Conservation (phyloP, 331 rosid species). For the Arachis monticola region DNA sequence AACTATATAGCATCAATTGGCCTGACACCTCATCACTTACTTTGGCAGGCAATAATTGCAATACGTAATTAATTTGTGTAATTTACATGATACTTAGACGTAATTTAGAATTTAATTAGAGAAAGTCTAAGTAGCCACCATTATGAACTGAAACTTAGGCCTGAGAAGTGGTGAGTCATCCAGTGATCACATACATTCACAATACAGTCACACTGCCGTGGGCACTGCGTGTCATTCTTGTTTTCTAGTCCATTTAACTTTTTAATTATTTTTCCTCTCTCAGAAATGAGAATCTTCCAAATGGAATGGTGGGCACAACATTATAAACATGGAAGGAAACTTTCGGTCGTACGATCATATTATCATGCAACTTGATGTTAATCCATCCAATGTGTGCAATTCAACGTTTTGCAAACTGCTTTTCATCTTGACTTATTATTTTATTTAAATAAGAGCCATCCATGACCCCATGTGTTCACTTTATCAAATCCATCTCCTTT, state of each 20-base stretch:
- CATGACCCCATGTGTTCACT: conserved; percentile 37
- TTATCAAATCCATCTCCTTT: not conserved
- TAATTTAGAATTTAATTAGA: too few species aligned
- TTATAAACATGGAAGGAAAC: not conserved
- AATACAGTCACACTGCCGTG: conserved; percentile 20
- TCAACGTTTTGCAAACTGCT: conserved; percentile 15
- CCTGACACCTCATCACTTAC: not conserved
- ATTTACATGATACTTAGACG: too few species aligned
- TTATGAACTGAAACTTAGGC: not conserved
- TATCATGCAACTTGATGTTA: not conserved
- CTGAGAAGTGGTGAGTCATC: not conserved
- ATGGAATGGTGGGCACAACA: conserved; percentile 1
- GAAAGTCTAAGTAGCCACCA: not conserved
- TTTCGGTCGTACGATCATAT: conserved; percentile 25
- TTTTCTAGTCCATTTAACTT: not conserved
- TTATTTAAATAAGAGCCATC: conserved; percentile 26
- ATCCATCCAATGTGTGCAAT: conserved; percentile 15
- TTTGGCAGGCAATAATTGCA: not conserved
- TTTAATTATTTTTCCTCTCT: not conserved
- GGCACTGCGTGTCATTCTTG: conserved; percentile 41
- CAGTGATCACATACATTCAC: not conserved
- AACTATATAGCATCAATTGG: not conserved
- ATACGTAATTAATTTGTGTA: too few species aligned
- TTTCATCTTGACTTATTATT: not conserved
- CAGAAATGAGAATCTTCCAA: conserved; percentile 28